Evolutionary conservation across 176 grass and related monocot genomes (phyloP).

Genomic region (Canna indica): DNA sequence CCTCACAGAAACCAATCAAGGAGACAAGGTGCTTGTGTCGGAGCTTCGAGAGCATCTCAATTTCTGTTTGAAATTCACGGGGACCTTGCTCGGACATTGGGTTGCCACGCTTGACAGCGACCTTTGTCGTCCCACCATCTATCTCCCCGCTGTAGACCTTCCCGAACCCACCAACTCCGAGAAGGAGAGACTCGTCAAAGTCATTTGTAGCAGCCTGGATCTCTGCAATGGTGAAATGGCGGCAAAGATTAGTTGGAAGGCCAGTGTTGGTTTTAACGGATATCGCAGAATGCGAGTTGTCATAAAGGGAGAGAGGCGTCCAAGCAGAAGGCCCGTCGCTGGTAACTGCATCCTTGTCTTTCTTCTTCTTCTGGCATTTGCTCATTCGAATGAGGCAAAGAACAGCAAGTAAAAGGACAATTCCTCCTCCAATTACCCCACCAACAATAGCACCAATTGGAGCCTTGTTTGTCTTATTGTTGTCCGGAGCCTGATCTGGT

Average conservation of each 20-base stretch:
- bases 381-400: constrained; percentile 42
- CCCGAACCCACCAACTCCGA: constrained; percentile 86
- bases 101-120: constrained; percentile 85
- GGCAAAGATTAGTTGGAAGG: constrained; percentile 80
- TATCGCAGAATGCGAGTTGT: constrained; percentile 55
- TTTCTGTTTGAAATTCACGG: constrained; percentile 88
- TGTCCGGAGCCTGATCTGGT: too few relatives aligned
- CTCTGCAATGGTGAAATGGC: constrained; percentile 80
- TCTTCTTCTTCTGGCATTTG: constrained; percentile 34
- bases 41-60: constrained; percentile 90
- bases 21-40: constrained; percentile 85
- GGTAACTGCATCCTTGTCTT: constrained; percentile 50
- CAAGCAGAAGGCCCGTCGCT: constrained; percentile 77
- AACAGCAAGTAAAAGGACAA: constrained; percentile 39
- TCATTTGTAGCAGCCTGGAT: constrained; percentile 75
- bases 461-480: too few relatives aligned
- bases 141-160: constrained; percentile 77
- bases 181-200: constrained; percentile 71
- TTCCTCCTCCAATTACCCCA: constrained; percentile 40
- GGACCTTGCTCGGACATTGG: constrained; percentile 85
- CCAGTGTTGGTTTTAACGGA: constrained; percentile 64
- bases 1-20: constrained; percentile 79
- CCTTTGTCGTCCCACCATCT: constrained; percentile 62
- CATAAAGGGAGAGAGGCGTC: constrained; percentile 63
- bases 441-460: constrained; percentile 38